phyloP scores from a whole-genome alignment of 148 eudicot genomes.

The Rheum nobile region DNA sequence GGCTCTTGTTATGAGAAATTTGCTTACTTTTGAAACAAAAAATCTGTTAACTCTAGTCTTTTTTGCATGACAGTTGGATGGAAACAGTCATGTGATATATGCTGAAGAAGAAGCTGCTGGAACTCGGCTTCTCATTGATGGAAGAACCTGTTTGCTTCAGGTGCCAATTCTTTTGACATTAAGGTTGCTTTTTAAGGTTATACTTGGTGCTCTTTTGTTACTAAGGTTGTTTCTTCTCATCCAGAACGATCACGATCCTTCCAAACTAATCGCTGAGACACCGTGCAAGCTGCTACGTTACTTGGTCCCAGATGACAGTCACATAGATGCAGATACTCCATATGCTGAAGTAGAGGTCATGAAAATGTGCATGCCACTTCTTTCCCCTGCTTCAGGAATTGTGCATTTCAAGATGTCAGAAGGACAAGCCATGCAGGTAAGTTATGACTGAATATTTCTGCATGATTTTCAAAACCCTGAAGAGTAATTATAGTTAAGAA shows the following conservation, averaged over 20 bases:
- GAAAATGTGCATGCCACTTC: constrained; percentile 99
- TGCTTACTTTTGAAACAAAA: not conserved
- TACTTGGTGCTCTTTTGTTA: constrained; percentile 9
- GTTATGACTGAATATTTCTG: not conserved
- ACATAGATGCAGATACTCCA: constrained; percentile 91
- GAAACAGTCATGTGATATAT: constrained; percentile 94
- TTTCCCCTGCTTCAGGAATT: constrained; percentile 88
- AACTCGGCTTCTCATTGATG: constrained; percentile 99
- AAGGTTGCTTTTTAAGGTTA: constrained; percentile 9
- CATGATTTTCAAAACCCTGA: not conserved
- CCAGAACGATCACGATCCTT: constrained; percentile 98
- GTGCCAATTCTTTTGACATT: not conserved
- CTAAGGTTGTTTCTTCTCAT: constrained; percentile 5
- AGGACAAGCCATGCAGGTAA: constrained; percentile 99
- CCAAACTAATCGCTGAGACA: constrained; percentile 93
- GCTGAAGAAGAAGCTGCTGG: constrained; percentile 99
- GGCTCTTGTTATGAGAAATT: not conserved
- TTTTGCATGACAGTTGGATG: constrained; percentile 57
- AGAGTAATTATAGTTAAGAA: not conserved
- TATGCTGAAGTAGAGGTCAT: constrained; percentile 99
- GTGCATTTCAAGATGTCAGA: constrained; percentile 81
- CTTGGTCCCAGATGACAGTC: constrained; percentile 77
- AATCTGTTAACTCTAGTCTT: not conserved
- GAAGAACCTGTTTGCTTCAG: constrained; percentile 99
- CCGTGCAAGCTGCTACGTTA: constrained; percentile 94